Evolutionary conservation across 2,329 filamentous ascomycete species (phyloP).

Genomic region (Rosellinia necatrix): DNA sequence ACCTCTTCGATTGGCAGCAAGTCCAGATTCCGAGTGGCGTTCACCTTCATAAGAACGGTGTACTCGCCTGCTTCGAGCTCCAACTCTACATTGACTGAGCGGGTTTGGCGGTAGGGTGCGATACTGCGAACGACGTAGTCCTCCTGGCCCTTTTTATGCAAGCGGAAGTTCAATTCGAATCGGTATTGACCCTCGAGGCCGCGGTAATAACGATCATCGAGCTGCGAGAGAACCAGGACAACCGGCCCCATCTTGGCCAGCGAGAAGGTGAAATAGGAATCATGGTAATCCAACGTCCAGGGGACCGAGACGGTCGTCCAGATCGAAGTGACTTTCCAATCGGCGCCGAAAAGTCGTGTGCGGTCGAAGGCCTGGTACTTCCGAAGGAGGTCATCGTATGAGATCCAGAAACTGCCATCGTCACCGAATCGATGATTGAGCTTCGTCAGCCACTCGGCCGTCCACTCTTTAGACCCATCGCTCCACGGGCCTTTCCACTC

Average conservation of each 20-base stretch:
- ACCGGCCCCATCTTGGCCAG: conserved; percentile 54
- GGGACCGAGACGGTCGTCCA: conserved; percentile 60
- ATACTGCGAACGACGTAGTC: conserved; percentile 62
- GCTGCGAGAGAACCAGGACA: conserved; percentile 61
- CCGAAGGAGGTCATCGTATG: conserved; percentile 61
- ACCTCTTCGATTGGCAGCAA: conserved; percentile 65
- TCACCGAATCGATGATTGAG: conserved; percentile 76
- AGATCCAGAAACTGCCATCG: conserved; percentile 70
- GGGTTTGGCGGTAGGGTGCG: conserved; percentile 63
- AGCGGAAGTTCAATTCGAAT: conserved; percentile 58
- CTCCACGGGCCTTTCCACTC: conserved; percentile 85
- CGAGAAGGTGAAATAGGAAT: conserved; percentile 58
- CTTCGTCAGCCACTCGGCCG: conserved; percentile 74
- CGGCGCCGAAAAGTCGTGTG: conserved; percentile 60
- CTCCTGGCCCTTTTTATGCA: conserved; percentile 55
- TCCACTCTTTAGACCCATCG: conserved; percentile 86
- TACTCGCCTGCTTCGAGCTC: conserved; percentile 76
- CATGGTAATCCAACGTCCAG: conserved; percentile 60
- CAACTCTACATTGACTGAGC: conserved; percentile 78
- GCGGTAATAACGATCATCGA: conserved; percentile 61
- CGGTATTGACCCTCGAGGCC: conserved; percentile 61
- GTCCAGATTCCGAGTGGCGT: conserved; percentile 62
- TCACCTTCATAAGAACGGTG: conserved; percentile 74
- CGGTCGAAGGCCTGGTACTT: conserved; percentile 64
- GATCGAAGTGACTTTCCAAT: conserved; percentile 54